Evolutionary conservation across 306 rosid species (phyloP).

Genomic region (Cucurbita argyrosperma): DNA sequence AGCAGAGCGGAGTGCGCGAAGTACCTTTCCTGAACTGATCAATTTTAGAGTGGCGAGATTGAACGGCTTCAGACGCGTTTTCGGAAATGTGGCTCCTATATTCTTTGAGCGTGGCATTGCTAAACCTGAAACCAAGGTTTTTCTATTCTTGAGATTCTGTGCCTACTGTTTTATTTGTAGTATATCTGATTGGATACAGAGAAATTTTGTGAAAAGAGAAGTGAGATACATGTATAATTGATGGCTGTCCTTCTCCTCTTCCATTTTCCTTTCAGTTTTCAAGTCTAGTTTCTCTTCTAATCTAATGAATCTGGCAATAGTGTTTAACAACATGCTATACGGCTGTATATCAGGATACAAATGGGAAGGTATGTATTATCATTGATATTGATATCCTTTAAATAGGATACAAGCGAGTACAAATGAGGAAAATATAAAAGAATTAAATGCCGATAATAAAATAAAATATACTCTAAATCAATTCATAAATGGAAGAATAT

Average conservation of each 20-base stretch:
- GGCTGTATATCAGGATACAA: slow-evolving; percentile 45
- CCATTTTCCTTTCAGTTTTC: neutral
- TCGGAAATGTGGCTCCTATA: slow-evolving; percentile 69
- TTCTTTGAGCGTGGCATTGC: slow-evolving; percentile 96
- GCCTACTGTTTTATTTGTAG: neutral
- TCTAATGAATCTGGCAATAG: neutral
- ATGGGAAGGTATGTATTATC: too few species aligned
- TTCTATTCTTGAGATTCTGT: neutral
- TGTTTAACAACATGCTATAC: neutral
- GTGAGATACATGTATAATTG: neutral
- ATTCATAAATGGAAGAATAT: too few species aligned
- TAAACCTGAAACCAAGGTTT: slow-evolving; percentile 75
- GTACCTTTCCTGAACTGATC: slow-evolving; percentile 70
- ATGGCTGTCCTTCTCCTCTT: neutral
- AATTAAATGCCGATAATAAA: too few species aligned
- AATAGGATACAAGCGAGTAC: too few species aligned
- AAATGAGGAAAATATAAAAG: too few species aligned
- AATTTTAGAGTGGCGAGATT: slow-evolving; percentile 56
- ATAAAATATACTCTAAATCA: too few species aligned
- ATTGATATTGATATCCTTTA: too few species aligned
- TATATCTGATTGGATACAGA: neutral
- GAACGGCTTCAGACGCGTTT: slow-evolving; percentile 65
- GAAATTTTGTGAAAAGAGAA: slow-evolving; percentile 1
- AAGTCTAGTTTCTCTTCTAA: neutral
- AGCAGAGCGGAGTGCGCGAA: slow-evolving; percentile 75